These are phyloP conservation scores for Bruguiera parviflora DNA, from an alignment of 345 rosid genomes.

Conservation along the genomic window DNA sequence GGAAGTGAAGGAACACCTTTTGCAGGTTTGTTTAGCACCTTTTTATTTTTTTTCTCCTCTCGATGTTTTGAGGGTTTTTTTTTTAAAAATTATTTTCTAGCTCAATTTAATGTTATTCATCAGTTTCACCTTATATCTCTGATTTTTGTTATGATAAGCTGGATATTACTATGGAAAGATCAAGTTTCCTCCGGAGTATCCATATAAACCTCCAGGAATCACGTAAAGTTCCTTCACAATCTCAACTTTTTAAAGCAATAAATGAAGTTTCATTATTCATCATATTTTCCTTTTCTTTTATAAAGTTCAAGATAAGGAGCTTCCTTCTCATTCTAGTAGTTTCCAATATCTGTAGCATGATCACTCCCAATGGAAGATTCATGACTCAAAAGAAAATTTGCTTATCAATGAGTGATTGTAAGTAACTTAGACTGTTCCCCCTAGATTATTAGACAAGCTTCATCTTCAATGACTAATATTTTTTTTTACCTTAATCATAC, in stretches of 20 bases:
- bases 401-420: slow-evolving; percentile 99
- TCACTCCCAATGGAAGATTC: slow-evolving; percentile 97
- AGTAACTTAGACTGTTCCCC: slow-evolving; percentile 27
- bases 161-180: slow-evolving; percentile 94
- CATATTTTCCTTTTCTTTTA: not conserved
- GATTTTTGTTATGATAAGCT: slow-evolving; percentile 36
- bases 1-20: slow-evolving; percentile 97
- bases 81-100: slow-evolving; percentile 1
- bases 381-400: slow-evolving; percentile 95
- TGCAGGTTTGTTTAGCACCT: slow-evolving; percentile 58
- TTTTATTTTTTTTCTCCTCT: not conserved
- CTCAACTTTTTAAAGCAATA: slow-evolving; percentile 6
- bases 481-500: slow-evolving; percentile 17
- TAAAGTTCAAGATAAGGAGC: not conserved
- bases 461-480: not conserved
- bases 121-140: slow-evolving; percentile 1
- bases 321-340: not conserved
- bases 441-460: slow-evolving; percentile 5
- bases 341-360: slow-evolving; percentile 52
- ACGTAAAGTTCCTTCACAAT: slow-evolving; percentile 48
- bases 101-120: slow-evolving; percentile 2
- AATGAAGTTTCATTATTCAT: not conserved
- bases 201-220: slow-evolving; percentile 98
- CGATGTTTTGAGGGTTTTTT: slow-evolving; percentile 16
- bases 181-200: slow-evolving; percentile 96